Percentiles rank a stretch among this genome's conserved stretches.
Evolutionary conservation across 2,329 filamentous ascomycete genomes (phyloP).

Genomic region (Monosporascus sp.): DNA sequence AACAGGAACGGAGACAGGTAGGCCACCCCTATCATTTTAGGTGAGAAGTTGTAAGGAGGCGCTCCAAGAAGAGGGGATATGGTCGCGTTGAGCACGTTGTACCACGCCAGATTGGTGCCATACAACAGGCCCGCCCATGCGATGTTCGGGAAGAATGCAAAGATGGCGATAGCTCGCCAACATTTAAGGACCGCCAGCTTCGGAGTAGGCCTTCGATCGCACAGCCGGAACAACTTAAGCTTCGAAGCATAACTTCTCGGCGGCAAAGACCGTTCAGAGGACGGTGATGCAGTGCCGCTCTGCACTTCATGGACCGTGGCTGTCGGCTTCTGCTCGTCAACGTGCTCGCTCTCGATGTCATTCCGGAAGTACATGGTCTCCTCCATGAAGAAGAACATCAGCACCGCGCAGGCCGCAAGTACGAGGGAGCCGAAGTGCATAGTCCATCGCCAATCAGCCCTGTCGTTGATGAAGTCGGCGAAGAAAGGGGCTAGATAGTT

Average conservation of each 20-base stretch:
- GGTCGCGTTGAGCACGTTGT: constrained; percentile 39
- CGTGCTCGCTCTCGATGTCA: constrained; percentile 15
- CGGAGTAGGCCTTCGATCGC: background rate
- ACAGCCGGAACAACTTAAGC: background rate
- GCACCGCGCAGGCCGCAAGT: constrained; percentile 27
- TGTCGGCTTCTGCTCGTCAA: constrained; percentile 3
- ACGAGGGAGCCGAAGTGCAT: constrained; percentile 39
- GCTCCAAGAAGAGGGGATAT: constrained; percentile 34
- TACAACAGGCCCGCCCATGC: constrained; percentile 34
- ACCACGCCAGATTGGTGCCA: constrained; percentile 36
- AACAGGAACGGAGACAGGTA: constrained; percentile 32
- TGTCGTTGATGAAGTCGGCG: constrained; percentile 38
- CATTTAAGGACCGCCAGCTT: background rate
- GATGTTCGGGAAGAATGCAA: background rate
- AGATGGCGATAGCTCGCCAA: constrained; percentile 38
- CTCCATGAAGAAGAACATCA: constrained; percentile 53
- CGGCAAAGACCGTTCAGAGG: background rate
- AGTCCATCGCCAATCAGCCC: constrained; percentile 36
- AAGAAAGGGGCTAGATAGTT: constrained; percentile 42
- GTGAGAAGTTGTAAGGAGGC: constrained; percentile 32
- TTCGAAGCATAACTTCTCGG: background rate
- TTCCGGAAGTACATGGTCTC: constrained; percentile 49
- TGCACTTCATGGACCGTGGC: constrained; percentile 6
- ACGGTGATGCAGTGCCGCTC: background rate
- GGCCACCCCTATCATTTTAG: constrained; percentile 33